These are phyloP conservation scores for Exophiala bonariae DNA, from an alignment of 2,329 filamentous ascomycete species.

Conservation along the genomic window DNA sequence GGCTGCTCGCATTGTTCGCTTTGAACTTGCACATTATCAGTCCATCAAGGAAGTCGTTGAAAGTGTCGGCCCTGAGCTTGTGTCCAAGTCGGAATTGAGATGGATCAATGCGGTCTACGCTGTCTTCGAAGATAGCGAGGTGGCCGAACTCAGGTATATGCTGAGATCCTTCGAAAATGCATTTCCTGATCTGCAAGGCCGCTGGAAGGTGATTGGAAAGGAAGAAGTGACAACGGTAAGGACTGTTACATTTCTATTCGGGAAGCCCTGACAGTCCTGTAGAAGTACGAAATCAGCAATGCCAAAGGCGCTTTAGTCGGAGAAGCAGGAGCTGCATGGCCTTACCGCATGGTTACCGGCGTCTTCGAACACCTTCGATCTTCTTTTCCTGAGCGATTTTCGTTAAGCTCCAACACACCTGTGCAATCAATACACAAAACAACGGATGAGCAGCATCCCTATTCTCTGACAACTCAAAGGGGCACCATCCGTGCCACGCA, in stretches of 20 bases:
- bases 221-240: conserved; percentile 12
- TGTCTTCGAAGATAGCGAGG: conserved; percentile 1
- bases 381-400: too few relatives aligned
- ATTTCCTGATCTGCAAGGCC: conserved; percentile 3
- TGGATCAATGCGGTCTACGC: neutral
- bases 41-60: neutral
- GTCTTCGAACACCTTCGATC: conserved; percentile 19
- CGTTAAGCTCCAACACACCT: too few relatives aligned
- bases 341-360: conserved; percentile 36
- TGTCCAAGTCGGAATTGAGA: neutral
- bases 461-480: too few relatives aligned
- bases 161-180: conserved; percentile 3
- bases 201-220: neutral
- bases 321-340: conserved; percentile 35
- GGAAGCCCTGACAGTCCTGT: neutral
- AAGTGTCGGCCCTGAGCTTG: neutral
- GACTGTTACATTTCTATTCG: neutral
- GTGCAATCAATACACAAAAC: too few relatives aligned
- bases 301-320: conserved; percentile 20
- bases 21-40: neutral
- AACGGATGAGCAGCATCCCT: too few relatives aligned
- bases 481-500: too few relatives aligned
- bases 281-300: conserved; percentile 20
- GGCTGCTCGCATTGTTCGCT: conserved; percentile 5
- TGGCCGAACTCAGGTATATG: conserved; percentile 2